phyloP scores from a whole-genome alignment of 2,329 filamentous ascomycete genomes.

The Neonectria ditissima region DNA sequence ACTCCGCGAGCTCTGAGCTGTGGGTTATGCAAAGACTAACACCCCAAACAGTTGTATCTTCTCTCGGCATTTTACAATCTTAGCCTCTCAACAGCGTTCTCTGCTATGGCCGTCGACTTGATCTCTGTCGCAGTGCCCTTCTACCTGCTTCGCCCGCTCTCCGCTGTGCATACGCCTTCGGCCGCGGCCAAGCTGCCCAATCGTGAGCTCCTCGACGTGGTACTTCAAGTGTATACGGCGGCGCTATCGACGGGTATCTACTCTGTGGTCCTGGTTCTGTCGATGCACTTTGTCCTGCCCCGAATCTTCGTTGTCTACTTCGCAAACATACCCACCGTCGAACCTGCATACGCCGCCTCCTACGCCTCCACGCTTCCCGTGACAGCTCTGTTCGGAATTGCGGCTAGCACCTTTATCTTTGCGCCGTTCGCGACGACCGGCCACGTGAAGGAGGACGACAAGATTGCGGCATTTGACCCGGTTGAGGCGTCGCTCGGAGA shows the following conservation, averaged over 20 bases:
- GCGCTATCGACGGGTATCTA: constrained; percentile 80
- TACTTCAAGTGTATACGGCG: constrained; percentile 73
- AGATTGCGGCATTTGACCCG: constrained; percentile 69
- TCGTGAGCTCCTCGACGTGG: constrained; percentile 73
- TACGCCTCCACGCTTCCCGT: constrained; percentile 71
- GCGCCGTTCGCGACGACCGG: constrained; percentile 70
- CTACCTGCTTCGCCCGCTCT: constrained; percentile 76
- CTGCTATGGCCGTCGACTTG: constrained; percentile 75
- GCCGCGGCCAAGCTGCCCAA: constrained; percentile 63
- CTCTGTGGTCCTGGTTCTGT: constrained; percentile 76
- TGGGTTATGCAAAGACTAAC: constrained; percentile 26
- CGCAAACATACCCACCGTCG: constrained; percentile 75
- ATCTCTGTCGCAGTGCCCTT: constrained; percentile 79
- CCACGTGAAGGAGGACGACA: constrained; percentile 60
- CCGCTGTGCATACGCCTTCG: constrained; percentile 70
- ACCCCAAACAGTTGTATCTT: constrained; percentile 71
- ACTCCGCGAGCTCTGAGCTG: constrained; percentile 14
- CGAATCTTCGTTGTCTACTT: constrained; percentile 81
- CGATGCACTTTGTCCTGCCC: constrained; percentile 78
- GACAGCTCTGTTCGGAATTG: constrained; percentile 71
- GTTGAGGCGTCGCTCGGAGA: constrained; percentile 73
- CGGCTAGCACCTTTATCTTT: constrained; percentile 83
- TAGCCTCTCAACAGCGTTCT: constrained; percentile 68
- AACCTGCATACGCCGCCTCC: constrained; percentile 73
- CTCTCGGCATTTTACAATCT: constrained; percentile 83